phyloP scores from a whole-genome alignment of 176 grass and related monocot genomes.

The Rhynchospora tenuis region DNA sequence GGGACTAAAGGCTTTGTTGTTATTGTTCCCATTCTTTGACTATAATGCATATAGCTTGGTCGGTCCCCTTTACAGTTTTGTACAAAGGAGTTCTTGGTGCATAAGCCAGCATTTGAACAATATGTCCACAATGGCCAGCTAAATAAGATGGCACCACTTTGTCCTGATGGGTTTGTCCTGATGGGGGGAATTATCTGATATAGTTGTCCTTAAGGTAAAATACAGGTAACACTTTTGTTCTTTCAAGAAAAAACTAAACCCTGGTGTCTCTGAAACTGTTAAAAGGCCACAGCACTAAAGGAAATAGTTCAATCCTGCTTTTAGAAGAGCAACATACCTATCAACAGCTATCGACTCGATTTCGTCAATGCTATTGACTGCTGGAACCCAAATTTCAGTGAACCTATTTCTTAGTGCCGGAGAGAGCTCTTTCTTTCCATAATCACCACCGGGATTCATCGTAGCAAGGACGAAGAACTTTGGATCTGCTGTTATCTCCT shows the following conservation, averaged over 20 bases:
- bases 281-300: not conserved
- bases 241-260: not conserved
- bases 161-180: not conserved
- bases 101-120: not conserved
- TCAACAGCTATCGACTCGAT: constrained; percentile 60
- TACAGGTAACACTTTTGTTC: not conserved
- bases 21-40: not conserved
- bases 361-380: constrained; percentile 63
- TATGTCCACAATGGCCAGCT: not conserved
- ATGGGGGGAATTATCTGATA: not conserved
- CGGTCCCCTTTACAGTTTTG: not conserved
- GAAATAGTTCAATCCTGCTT: not conserved
- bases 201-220: not conserved
- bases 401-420: constrained; percentile 89
- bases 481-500: constrained; percentile 75
- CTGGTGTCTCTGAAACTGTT: not conserved
- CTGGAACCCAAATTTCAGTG: constrained; percentile 93
- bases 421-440: constrained; percentile 94
- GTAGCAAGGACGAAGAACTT: constrained; percentile 90
- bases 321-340: constrained; percentile 27
- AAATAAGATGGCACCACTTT: not conserved
- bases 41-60: not conserved
- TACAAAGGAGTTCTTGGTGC: not conserved
- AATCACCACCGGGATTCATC: constrained; percentile 97
- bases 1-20: too few relatives aligned